Conservation (phyloP, 2,329 filamentous ascomycete genomes). For the Penicillium sp. region DNA sequence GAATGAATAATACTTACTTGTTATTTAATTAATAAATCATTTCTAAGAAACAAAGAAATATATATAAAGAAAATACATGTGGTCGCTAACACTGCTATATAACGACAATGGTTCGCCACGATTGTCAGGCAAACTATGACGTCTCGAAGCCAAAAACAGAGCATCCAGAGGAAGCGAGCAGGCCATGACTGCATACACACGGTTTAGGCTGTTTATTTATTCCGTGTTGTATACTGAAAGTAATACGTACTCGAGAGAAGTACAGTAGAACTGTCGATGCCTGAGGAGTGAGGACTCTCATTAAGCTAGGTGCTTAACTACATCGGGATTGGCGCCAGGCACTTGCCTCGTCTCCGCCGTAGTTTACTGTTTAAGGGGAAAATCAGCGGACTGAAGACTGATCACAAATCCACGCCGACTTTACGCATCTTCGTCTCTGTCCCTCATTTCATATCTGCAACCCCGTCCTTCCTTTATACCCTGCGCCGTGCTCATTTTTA, state of each 20-base stretch:
- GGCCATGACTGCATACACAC: too few relatives aligned
- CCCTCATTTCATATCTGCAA: conserved; percentile 7
- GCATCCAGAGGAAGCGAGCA: too few relatives aligned
- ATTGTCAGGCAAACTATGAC: background rate
- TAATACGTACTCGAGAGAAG: background rate
- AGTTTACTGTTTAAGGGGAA: background rate
- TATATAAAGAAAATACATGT: background rate
- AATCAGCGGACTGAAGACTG: background rate
- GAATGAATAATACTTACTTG: too few relatives aligned
- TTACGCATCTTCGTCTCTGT: background rate
- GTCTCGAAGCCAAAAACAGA: background rate
- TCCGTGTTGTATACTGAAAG: too few relatives aligned
- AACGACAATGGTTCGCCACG: background rate
- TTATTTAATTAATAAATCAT: too few relatives aligned
- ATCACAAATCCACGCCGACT: background rate
- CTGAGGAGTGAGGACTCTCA: background rate
- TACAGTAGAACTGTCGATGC: background rate
- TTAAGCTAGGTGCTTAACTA: background rate
- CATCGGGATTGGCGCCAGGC: background rate
- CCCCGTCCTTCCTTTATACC: conserved; percentile 3
- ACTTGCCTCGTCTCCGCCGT: background rate
- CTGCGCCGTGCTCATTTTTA: conserved; percentile 1
- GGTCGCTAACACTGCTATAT: background rate
- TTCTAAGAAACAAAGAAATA: background rate
- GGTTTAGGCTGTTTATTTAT: too few relatives aligned